These are phyloP conservation scores for Dipodascus albidus DNA, from an alignment of 805 yeast species.

Conservation along the genomic window DNA sequence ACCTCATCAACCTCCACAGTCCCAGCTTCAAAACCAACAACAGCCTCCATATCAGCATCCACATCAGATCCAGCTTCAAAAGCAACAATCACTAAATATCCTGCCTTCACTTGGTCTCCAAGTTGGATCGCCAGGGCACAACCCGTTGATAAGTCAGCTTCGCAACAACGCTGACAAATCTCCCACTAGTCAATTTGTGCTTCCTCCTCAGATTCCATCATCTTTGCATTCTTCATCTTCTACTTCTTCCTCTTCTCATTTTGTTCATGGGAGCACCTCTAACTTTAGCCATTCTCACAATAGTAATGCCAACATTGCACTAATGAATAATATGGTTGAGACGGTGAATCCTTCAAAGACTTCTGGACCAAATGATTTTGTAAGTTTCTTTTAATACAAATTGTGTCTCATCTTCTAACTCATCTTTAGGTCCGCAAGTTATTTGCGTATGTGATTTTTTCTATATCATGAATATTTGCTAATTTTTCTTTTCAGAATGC, in stretches of 20 bases:
- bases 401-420: neutral
- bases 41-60: conserved; percentile 7
- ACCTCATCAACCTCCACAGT: neutral
- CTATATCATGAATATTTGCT: no score
- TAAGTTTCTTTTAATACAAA: neutral
- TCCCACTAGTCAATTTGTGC: neutral
- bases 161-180: neutral
- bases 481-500: conserved; percentile 49
- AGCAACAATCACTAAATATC: neutral
- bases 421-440: neutral
- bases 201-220: neutral
- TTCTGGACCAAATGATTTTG: conserved; percentile 1
- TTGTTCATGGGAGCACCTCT: neutral
- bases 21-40: conserved; percentile 6
- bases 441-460: conserved; percentile 3
- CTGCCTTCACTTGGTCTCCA: neutral
- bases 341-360: neutral
- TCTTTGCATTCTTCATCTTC: neutral
- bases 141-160: neutral
- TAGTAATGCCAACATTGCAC: neutral
- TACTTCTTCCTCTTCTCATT: conserved; percentile 1
- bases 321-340: neutral
- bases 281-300: neutral
- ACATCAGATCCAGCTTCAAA: conserved; percentile 4
- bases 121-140: neutral